Percentiles rank a stretch among this genome's conserved stretches.
These are phyloP conservation scores for Trypanosoma lewisi DNA, from an alignment of 208 protist species.

Conservation along the genomic window DNA sequence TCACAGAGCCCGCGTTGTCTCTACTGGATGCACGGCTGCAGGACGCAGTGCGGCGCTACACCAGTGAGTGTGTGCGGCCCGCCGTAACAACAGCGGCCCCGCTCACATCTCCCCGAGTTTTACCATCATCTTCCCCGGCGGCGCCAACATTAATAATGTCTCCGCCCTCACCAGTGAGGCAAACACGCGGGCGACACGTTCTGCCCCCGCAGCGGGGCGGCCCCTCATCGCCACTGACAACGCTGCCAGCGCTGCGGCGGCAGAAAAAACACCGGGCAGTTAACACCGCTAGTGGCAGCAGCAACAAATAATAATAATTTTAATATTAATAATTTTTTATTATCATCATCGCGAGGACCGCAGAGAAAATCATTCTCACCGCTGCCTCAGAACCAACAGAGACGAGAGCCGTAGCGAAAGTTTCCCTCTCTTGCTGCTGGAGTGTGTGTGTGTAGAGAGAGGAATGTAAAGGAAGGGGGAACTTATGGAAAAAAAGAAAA, in stretches of 20 bases:
- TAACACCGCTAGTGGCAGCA: not conserved
- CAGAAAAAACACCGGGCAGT: not conserved
- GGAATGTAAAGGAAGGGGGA: too few species aligned
- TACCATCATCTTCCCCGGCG: too few species aligned
- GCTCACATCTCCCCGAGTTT: too few species aligned
- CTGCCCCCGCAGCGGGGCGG: not conserved
- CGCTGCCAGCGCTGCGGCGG: too few species aligned
- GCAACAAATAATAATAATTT: too few species aligned
- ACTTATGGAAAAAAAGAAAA: too few species aligned
- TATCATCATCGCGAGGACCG: not conserved
- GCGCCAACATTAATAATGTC: not conserved
- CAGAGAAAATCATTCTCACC: not conserved
- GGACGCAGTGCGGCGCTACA: slow-evolving; percentile 15
- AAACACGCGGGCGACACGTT: not conserved
- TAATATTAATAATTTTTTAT: not conserved
- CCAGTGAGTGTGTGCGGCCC: slow-evolving; percentile 16
- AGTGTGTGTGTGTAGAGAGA: too few species aligned
- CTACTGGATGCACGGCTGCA: slow-evolving; percentile 12
- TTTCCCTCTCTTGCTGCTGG: too few species aligned
- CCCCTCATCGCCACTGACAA: not conserved
- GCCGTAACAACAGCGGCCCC: not conserved
- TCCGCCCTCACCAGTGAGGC: not conserved
- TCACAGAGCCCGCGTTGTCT: slow-evolving; percentile 11
- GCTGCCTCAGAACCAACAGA: not conserved
- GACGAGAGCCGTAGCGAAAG: not conserved